Percentiles rank a stretch among this genome's conserved stretches.
Evolutionary conservation across 257 asterid genomes (phyloP).

Genomic region (Capsicum chinense): DNA sequence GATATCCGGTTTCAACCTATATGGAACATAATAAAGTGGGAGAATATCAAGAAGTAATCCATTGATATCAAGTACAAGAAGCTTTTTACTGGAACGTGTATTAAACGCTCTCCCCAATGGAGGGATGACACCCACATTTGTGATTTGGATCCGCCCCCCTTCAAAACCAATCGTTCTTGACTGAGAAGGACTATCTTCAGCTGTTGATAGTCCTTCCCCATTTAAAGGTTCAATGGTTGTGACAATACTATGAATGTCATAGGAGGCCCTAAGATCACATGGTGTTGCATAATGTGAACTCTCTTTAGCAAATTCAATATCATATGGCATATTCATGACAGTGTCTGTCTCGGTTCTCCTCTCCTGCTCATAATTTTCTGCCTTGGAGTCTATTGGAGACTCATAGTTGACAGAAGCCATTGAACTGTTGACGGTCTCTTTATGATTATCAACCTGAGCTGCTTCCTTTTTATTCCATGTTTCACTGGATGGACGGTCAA

Average conservation of each 20-base stretch:
- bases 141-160: slow-evolving; percentile 33
- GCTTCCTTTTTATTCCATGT: slow-evolving; percentile 25
- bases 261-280: slow-evolving; percentile 6
- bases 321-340: slow-evolving; percentile 15
- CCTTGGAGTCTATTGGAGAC: slow-evolving; percentile 4
- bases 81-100: slow-evolving; percentile 54
- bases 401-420: background rate
- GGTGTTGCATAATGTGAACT: slow-evolving; percentile 30
- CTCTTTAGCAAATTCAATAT: slow-evolving; percentile 23
- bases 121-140: slow-evolving; percentile 27
- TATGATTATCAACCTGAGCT: slow-evolving; percentile 28
- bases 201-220: slow-evolving; percentile 31
- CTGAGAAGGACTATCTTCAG: slow-evolving; percentile 21
- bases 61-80: slow-evolving; percentile 87
- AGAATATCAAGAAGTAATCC: slow-evolving; percentile 76
- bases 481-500: slow-evolving; percentile 35
- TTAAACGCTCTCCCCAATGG: slow-evolving; percentile 35
- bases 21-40: slow-evolving; percentile 53
- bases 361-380: slow-evolving; percentile 4
- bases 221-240: slow-evolving; percentile 15
- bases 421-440: slow-evolving; percentile 30
- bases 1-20: slow-evolving; percentile 52
- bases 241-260: background rate
- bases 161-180: slow-evolving; percentile 34
- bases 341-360: slow-evolving; percentile 4